These are phyloP conservation scores for Rhododendron ferrugineum DNA, from an alignment of 148 eudicot species.

Conservation along the genomic window DNA sequence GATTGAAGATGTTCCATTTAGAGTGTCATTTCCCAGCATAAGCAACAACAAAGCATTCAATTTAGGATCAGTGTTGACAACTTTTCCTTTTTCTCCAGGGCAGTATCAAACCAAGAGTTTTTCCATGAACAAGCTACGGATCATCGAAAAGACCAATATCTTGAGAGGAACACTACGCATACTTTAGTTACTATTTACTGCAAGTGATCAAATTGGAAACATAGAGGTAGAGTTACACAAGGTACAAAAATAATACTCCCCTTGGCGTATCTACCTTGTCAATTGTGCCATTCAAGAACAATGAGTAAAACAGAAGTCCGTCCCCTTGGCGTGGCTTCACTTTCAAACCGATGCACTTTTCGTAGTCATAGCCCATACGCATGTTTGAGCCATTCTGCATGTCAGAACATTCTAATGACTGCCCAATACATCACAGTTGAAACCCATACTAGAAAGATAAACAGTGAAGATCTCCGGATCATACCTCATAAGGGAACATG, in stretches of 20 bases:
- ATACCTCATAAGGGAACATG: constrained; percentile 72
- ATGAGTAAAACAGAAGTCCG: constrained; percentile 59
- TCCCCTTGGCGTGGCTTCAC: constrained; percentile 66
- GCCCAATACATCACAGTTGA: background rate
- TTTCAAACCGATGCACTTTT: constrained; percentile 59
- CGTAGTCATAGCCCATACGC: constrained; percentile 43
- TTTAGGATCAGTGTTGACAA: background rate
- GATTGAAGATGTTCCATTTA: background rate
- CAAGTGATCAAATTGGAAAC: background rate
- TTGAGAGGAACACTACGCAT: background rate
- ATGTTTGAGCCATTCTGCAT: constrained; percentile 48
- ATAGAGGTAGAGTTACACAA: background rate
- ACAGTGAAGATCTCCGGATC: background rate
- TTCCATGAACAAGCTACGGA: background rate
- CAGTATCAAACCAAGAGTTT: background rate
- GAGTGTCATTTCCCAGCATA: background rate
- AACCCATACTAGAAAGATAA: background rate
- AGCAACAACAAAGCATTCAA: background rate
- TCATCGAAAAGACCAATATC: background rate
- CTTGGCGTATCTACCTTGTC: constrained; percentile 70
- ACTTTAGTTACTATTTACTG: background rate
- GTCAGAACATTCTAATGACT: background rate
- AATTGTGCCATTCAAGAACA: constrained; percentile 60
- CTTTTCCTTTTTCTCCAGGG: background rate
- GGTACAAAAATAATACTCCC: background rate